A percentile compares a stretch with the other conserved stretches of the same genome.
These are phyloP conservation scores for Ophiostoma pallidulum DNA, from an alignment of 2,329 filamentous ascomycete species.

Conservation along the genomic window DNA sequence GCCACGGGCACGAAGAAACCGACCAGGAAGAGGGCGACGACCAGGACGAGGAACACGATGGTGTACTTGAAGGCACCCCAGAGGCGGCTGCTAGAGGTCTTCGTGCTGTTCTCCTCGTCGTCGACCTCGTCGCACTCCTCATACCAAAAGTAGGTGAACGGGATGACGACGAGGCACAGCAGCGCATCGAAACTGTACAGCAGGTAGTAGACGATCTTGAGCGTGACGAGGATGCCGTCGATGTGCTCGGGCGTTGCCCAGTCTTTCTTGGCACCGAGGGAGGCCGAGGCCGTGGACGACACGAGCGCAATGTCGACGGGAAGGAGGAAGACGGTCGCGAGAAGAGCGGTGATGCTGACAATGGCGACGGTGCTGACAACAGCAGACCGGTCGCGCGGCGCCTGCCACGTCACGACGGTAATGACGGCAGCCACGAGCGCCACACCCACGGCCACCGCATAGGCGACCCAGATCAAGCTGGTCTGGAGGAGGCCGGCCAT, in stretches of 20 bases:
- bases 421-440: constrained; percentile 69
- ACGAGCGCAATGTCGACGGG: constrained; percentile 94
- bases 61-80: constrained; percentile 90
- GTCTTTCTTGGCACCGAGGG: constrained; percentile 75
- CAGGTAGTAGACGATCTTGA: constrained; percentile 85
- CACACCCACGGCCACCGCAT: constrained; percentile 70
- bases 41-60: constrained; percentile 67
- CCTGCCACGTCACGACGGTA: constrained; percentile 88
- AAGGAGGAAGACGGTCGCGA: constrained; percentile 85
- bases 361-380: constrained; percentile 78
- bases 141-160: constrained; percentile 97
- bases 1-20: constrained; percentile 89
- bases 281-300: constrained; percentile 71
- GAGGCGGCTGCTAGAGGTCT: constrained; percentile 51
- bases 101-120: constrained; percentile 64
- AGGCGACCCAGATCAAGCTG: constrained; percentile 90
- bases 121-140: constrained; percentile 95
- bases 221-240: constrained; percentile 64
- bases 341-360: constrained; percentile 73
- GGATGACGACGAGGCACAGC: constrained; percentile 80
- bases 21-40: constrained; percentile 76
- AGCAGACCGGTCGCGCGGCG: constrained; percentile 73
- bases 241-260: constrained; percentile 85
- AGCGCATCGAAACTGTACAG: constrained; percentile 87
- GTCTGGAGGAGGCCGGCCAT: constrained; percentile 60